Conservation (phyloP, 805 yeast species). For the Suhomyces emberorum region DNA sequence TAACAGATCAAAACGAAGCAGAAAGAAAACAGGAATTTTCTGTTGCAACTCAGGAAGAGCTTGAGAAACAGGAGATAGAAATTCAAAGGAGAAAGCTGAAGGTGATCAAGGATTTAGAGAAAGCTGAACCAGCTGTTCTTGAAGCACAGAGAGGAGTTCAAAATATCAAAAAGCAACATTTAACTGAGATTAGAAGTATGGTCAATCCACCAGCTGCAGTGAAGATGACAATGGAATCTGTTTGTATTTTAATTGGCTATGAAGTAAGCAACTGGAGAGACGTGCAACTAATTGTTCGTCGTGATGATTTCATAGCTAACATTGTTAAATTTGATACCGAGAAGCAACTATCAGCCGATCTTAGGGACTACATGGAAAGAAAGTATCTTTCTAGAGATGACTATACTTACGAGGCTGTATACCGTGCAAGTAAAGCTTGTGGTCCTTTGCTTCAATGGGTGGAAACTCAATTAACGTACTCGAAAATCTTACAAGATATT, state of each 20-base stretch:
- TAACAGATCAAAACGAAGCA: conserved; percentile 84
- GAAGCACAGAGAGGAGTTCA: conserved; percentile 91
- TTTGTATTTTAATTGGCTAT: conserved; percentile 78
- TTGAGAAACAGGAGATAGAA: conserved; percentile 62
- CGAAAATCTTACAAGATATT: conserved; percentile 63
- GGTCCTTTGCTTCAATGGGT: conserved; percentile 92
- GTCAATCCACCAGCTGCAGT: conserved; percentile 87
- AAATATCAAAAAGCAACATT: conserved; percentile 86
- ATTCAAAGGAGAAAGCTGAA: conserved; percentile 49
- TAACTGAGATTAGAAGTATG: conserved; percentile 88
- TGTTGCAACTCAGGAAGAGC: conserved; percentile 64
- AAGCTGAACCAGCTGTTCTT: conserved; percentile 78
- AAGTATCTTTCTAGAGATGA: conserved; percentile 60
- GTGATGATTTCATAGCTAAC: conserved; percentile 82
- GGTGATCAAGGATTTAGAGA: conserved; percentile 63
- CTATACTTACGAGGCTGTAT: conserved; percentile 68
- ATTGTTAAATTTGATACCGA: conserved; percentile 75
- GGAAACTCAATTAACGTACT: conserved; percentile 78
- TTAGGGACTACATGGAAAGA: conserved; percentile 55
- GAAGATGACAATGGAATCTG: conserved; percentile 81
- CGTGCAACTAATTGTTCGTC: conserved; percentile 73
- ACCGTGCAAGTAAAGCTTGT: conserved; percentile 91
- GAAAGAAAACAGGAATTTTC: conserved; percentile 89
- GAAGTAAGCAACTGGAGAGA: conserved; percentile 70
- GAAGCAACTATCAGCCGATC: conserved; percentile 47